A percentile compares a stretch with the other conserved stretches of the same genome.
These are phyloP conservation scores for Corrigiola litoralis DNA, from an alignment of 179 eudicot species.

Conservation along the genomic window DNA sequence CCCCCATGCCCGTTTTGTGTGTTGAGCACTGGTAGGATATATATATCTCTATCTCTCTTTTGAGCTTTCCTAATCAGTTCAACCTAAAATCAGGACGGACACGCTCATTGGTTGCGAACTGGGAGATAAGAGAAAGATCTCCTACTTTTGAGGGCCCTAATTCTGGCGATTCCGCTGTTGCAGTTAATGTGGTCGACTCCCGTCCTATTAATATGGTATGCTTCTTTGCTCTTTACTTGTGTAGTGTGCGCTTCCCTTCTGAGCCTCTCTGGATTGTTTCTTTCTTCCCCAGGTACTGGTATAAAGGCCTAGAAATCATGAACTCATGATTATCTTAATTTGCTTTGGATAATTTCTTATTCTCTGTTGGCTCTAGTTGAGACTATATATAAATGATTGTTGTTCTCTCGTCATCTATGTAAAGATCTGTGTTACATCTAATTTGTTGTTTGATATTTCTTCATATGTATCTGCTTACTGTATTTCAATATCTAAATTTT, in stretches of 20 bases:
- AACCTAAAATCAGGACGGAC: constrained; percentile 49
- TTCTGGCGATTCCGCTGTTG: constrained; percentile 35
- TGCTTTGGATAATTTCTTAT: not conserved
- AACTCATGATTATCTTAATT: not conserved
- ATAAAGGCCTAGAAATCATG: not conserved
- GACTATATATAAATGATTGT: not conserved
- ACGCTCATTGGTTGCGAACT: constrained; percentile 51
- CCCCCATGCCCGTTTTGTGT: too few species aligned
- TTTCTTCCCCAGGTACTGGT: not conserved
- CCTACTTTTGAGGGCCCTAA: constrained; percentile 39
- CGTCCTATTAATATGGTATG: constrained; percentile 39
- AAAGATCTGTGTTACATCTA: not conserved
- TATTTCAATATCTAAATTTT: too few species aligned
- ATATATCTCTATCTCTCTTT: too few species aligned
- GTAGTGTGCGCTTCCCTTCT: not conserved
- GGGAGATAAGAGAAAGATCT: constrained; percentile 71
- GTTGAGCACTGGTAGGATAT: too few species aligned
- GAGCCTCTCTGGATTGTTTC: not conserved
- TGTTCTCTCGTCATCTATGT: not conserved
- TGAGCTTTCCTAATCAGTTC: not conserved
- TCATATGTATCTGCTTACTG: not conserved
- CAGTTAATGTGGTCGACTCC: constrained; percentile 29
- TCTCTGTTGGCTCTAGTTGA: not conserved
- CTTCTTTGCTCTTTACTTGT: not conserved
- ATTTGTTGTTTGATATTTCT: not conserved